These are phyloP conservation scores for Cyclotella atomus DNA, from an alignment of 108 stramenopile species.

Conservation along the genomic window DNA sequence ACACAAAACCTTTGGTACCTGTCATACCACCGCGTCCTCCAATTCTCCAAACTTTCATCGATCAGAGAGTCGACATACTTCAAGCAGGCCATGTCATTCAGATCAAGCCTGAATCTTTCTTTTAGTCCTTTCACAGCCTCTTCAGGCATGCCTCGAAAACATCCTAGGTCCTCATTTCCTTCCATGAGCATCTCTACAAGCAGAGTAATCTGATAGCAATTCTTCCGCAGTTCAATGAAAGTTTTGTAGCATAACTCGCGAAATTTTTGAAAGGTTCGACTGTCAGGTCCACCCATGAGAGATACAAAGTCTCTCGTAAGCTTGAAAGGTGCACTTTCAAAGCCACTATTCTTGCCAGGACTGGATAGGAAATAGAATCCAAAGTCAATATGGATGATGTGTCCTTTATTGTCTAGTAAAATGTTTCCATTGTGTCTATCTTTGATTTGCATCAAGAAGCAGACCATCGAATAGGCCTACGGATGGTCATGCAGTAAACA, in stretches of 20 bases:
- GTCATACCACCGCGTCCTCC: conserved; percentile 96
- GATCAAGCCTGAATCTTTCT: conserved; percentile 84
- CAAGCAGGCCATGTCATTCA: conserved; percentile 76
- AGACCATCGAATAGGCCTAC: conserved; percentile 90
- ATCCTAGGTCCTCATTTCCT: conserved; percentile 93
- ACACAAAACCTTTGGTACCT: conserved; percentile 93
- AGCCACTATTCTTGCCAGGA: conserved; percentile 93
- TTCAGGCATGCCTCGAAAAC: conserved; percentile 91
- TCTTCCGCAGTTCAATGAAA: conserved; percentile 83
- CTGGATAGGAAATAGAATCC: conserved; percentile 93
- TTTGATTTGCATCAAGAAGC: conserved; percentile 97
- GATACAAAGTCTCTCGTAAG: conserved; percentile 93
- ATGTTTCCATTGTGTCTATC: conserved; percentile 98
- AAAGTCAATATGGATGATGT: conserved; percentile 95
- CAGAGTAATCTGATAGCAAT: conserved; percentile 90
- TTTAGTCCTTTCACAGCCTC: conserved; percentile 82
- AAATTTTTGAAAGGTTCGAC: conserved; percentile 83
- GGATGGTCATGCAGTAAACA: no score
- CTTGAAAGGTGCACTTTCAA: conserved; percentile 98
- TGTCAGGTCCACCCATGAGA: conserved; percentile 92
- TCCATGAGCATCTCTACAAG: conserved; percentile 94
- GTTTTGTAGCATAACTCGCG: conserved; percentile 87
- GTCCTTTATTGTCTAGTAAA: conserved; percentile 92
- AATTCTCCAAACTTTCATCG: conserved; percentile 92
- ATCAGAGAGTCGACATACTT: conserved; percentile 92